Evolutionary conservation across 2,329 filamentous ascomycete species (phyloP), one percentile per base, ranked within the genome.

Genomic region (Metarhizium robertsii): DNA sequence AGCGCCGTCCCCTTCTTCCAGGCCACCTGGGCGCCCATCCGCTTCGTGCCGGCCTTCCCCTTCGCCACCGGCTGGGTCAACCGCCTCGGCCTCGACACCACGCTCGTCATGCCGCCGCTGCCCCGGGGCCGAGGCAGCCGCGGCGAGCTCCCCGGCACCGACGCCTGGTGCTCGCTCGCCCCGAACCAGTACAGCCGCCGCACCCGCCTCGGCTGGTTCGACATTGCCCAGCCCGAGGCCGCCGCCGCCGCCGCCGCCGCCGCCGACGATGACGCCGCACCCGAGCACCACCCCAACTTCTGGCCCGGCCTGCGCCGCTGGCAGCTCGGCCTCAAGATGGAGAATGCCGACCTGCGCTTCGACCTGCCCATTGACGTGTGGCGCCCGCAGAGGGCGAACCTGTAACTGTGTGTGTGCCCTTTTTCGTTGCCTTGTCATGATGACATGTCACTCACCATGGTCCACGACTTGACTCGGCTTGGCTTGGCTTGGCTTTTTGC

Each of bases 91-190:
- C 55, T 79, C 36, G 67, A 76, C 56, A 61, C 70, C 1, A 69
- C 65, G 0, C 63, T 80, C 10, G 74, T 76, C n/a, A 73, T 77
- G 47, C 78, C 78, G 2, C 78, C 78, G 0, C 62, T 81, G 0
- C 78, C 77, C 0, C 20, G 18, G 4, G 45, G 45, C 45, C 60
- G 64, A 2, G 70, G 68, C 4, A 68, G 64, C 45, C 67, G 70
- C 48, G 68, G 64, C 36, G 77, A 79, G 62, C 64, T 79, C 1
- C 67, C 71, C 1, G 74, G 75, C 2, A 79, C 77, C 0, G 62
- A 74, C 16, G 61, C 63, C n/a, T 81, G 78, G 78, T 73, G 69
- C 59, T 65, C 66, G 54, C 62, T 75, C 30, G 42, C 64, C 20
- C 71, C 73, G 16, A 54, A 56, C 7, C 64, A 69, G 61, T 64